Base-by-base conservation (phyloP, 139 green algal genomes). In the Edaphochlamys debaryana region DNA sequence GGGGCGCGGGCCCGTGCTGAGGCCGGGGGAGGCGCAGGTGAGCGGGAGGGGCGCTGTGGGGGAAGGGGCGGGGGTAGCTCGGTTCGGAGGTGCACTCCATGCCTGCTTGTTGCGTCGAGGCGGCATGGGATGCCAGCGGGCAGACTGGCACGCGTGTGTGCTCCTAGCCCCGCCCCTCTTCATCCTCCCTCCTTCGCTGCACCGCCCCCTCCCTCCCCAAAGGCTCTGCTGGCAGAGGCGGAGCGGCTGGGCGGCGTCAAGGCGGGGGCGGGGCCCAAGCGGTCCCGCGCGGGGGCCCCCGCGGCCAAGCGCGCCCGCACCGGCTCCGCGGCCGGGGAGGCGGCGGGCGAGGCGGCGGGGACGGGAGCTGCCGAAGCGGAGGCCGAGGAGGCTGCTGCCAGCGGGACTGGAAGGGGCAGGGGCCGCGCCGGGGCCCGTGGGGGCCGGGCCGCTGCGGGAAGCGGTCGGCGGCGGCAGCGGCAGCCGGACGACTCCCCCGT, bases 191-290 rank as follows among this genome's bases (percentile, higher is more conserved):
- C 6, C 7, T 15, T 67, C 7, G 6, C 29, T 5, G 29, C 27
- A 4, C 27, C 36, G 27, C 27, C 58, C 30, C 8, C 63, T 29
- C 9, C 11, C 11, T 6, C 63, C 5, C 32, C 22, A 1, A 42
- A 78, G 77, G 68, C 50, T 0, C 81, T 88, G 30, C 78, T 92
- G 75, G 88, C 85, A 81, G 88, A 85, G 7, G 88, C 87, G 79
- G 87, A 88, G 76, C 50, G 67, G 22, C 23, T 63, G 17, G 56
- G 56, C 17, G 56, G 23, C 25, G 75, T 40, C 13, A 40, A 36
- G 0, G 79, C 54, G 15, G 76, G 37, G n/a, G 79, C 34, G 36
- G 67, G 11, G 62, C 45, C 45, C 45, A 9, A 54, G 45, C 45
- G 45, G 45, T 13, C 45, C 11, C 45, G 45, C 45, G 45, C 45